Base-by-base conservation (phyloP, 345 rosid species). In the Citrus glauca region DNA sequence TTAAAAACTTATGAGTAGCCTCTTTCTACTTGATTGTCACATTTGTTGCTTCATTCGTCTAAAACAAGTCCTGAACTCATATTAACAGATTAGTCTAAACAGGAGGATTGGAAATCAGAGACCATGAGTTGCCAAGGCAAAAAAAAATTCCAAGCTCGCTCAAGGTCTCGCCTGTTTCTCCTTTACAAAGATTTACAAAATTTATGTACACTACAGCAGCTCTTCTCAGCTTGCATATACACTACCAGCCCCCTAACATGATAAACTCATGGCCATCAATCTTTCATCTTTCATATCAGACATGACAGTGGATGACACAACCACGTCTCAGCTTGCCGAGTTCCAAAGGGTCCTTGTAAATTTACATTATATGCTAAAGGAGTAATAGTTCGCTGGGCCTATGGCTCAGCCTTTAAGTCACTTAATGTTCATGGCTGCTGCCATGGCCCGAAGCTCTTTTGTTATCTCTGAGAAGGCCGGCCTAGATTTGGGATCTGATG, bases 401-500 rank as follows among this genome's bases (percentile, higher is more conserved):
- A 20, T 61, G 59, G 27, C 25, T 59, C 16, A 35, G 37, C 75
- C 20, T 22, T 19, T 7, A 19, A 20, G 53, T 82, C 79, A 84
- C 55, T 76, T 84, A 28, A 84, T 74, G 73, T 84, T 82, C 84
- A 85, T 78, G 35, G 79, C 62, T 37, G 84, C 84, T 17, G 87
- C 71, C 83, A 88, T 86, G 61, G 81, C 64, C 1, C 87, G 80
- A 22, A 86, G 72, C 84, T 86, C 85, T 77, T 80, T 83, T 0
- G 87, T 78, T 32, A 88, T 80, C 35, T 79, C 86, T 30, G 82
- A 78, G 83, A 88, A 88, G 28, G 84, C 71, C n/a, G 91, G 88
- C 76, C 91, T 86, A n/a, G 68, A 73, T 5, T 30, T 13, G 5
- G 88, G 85, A 76, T 88, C 85, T 11, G 86, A 66, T 40, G 86